Evolutionary conservation across 2,329 filamentous ascomycete genomes (phyloP).

Genomic region (Sclerotinia spermophila): DNA sequence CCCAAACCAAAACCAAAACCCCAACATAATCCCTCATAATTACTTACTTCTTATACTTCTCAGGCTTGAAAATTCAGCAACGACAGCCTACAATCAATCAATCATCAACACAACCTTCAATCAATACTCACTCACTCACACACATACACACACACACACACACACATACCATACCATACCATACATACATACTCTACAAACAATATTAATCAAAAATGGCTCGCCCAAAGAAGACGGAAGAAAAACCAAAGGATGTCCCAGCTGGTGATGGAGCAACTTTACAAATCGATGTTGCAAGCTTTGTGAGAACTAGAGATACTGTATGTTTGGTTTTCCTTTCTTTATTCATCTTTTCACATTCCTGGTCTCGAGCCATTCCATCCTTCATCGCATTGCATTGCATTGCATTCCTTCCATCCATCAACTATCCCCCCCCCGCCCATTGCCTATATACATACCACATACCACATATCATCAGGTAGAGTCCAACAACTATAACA

Average conservation of each 20-base stretch:
- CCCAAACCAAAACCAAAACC: not conserved
- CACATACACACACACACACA: not conserved
- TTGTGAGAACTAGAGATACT: slow-evolving; percentile 74
- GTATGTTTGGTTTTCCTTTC: slow-evolving; percentile 46
- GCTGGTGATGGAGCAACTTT: slow-evolving; percentile 30
- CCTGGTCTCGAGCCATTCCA: slow-evolving; percentile 20
- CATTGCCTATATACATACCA: not conserved
- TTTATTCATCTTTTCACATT: slow-evolving; percentile 13
- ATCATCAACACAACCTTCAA: not conserved
- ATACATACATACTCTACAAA: not conserved
- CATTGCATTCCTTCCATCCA: slow-evolving; percentile 19
- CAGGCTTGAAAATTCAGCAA: not conserved
- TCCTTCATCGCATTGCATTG: slow-evolving; percentile 22
- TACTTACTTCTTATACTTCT: not conserved
- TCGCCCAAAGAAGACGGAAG: slow-evolving; percentile 41
- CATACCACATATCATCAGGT: not conserved
- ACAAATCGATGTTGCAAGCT: slow-evolving; percentile 66
- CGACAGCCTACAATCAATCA: not conserved
- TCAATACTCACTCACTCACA: too few relatives aligned
- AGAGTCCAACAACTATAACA: not conserved
- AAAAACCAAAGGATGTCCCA: slow-evolving; percentile 23
- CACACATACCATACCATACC: too few relatives aligned
- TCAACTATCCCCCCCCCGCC: slow-evolving; percentile 14
- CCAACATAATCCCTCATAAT: not conserved
- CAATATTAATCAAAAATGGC: slow-evolving; percentile 37